Percentiles rank a stretch among this genome's conserved stretches.
Conservation (phyloP, 768 basidiomycete species). For the Naganishia vaughanmartiniae region DNA sequence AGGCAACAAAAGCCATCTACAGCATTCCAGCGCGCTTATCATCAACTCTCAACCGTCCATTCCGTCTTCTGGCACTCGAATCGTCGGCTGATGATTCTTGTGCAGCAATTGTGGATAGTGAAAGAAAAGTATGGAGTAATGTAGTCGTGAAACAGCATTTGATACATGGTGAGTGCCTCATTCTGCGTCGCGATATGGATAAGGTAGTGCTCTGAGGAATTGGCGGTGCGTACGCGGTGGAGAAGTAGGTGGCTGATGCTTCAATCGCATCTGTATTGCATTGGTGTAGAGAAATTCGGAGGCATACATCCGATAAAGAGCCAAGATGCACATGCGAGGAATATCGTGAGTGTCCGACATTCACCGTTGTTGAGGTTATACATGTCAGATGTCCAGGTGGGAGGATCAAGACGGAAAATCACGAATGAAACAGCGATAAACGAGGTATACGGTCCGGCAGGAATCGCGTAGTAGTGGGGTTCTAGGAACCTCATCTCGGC, state of each 20-base stretch:
- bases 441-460: too few relatives aligned
- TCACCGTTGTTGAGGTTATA: too few relatives aligned
- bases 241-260: slow-evolving; percentile 52
- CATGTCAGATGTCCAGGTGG: too few relatives aligned
- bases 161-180: slow-evolving; percentile 37
- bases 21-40: neutral
- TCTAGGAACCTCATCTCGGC: too few relatives aligned
- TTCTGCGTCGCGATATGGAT: too few relatives aligned
- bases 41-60: slow-evolving; percentile 24
- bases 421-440: too few relatives aligned
- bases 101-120: slow-evolving; percentile 75
- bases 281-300: slow-evolving; percentile 42
- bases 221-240: too few relatives aligned
- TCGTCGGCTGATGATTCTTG: slow-evolving; percentile 93
- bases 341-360: slow-evolving; percentile 63
- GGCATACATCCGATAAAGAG: slow-evolving; percentile 59
- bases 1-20: neutral
- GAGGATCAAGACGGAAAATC: too few relatives aligned
- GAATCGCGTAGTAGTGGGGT: too few relatives aligned
- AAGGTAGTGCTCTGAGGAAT: too few relatives aligned
- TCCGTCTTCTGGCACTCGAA: slow-evolving; percentile 60
- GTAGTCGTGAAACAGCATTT: slow-evolving; percentile 79
- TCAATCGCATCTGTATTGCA: neutral
- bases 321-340: slow-evolving; percentile 71
- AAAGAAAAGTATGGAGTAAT: slow-evolving; percentile 68